Evolutionary conservation across 192 early-diverging fungal species (phyloP).

Genomic region (Coemansia sp.): DNA sequence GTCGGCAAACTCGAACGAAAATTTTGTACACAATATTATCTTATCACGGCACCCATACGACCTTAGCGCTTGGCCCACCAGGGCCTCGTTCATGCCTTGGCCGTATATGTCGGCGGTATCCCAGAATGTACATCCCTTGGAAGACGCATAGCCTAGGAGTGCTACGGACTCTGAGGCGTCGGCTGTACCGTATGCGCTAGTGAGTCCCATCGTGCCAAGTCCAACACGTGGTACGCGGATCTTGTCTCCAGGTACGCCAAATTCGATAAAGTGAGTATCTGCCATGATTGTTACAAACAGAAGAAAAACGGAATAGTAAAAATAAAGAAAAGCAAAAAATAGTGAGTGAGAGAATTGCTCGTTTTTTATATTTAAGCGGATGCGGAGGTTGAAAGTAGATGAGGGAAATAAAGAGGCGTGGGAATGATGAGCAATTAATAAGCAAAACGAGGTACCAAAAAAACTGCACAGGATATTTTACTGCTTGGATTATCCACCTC

Average conservation of each 20-base stretch:
- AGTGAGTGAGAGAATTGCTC: neutral
- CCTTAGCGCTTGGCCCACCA: slow-evolving; percentile 54
- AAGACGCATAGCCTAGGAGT: slow-evolving; percentile 54
- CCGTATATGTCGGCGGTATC: slow-evolving; percentile 68
- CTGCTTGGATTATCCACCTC: no score
- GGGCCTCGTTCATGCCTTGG: slow-evolving; percentile 59
- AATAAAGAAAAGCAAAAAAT: neutral
- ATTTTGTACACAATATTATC: slow-evolving; percentile 67
- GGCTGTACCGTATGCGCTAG: slow-evolving; percentile 36
- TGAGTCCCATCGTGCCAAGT: slow-evolving; percentile 41
- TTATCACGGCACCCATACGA: slow-evolving; percentile 46
- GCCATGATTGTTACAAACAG: neutral
- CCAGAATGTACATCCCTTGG: slow-evolving; percentile 60
- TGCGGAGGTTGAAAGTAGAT: neutral
- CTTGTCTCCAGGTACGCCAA: slow-evolving; percentile 38
- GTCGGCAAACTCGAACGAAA: slow-evolving; percentile 43
- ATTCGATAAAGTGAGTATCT: slow-evolving; percentile 14
- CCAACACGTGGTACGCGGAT: slow-evolving; percentile 35
- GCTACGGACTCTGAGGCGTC: slow-evolving; percentile 41
- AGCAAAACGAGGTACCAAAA: no score
- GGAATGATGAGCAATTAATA: no score
- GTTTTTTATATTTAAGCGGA: neutral
- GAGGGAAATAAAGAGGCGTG: no score
- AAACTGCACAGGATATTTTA: no score
- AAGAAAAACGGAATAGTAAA: neutral